Evolutionary conservation across 192 early-diverging fungal genomes (phyloP).

Genomic region (Umbelopsis vinacea): DNA sequence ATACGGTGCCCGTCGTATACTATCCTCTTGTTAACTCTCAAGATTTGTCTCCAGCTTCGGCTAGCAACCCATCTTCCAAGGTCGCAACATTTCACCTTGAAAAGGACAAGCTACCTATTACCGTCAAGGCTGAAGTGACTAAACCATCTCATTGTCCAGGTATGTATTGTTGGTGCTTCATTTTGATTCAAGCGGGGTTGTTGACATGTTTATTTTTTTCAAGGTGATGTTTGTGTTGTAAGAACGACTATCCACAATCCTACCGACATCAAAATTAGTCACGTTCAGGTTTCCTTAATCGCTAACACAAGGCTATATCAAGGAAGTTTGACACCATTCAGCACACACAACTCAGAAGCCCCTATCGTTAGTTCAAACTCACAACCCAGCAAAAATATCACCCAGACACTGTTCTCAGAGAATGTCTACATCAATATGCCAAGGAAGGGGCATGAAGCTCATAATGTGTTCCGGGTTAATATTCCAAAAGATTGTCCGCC

Average conservation of each 20-base stretch:
- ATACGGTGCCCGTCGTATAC: slow-evolving; percentile 28
- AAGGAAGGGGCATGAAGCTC: slow-evolving; percentile 21
- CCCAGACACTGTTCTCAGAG: slow-evolving; percentile 23
- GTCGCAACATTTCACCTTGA: neutral
- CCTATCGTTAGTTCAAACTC: neutral
- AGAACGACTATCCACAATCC: slow-evolving; percentile 21
- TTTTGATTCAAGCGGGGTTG: neutral
- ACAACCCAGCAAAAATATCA: slow-evolving; percentile 14
- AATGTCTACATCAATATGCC: slow-evolving; percentile 30
- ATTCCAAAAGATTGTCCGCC: slow-evolving; percentile 31
- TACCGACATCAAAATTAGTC: slow-evolving; percentile 26
- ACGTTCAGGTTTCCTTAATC: slow-evolving; percentile 24
- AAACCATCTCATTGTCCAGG: slow-evolving; percentile 38
- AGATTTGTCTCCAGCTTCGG: neutral
- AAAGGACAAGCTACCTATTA: slow-evolving; percentile 10
- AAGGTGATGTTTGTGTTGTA: slow-evolving; percentile 20
- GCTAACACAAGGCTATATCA: slow-evolving; percentile 17
- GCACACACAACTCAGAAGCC: neutral
- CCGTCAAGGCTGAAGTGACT: slow-evolving; percentile 27
- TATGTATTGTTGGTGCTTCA: neutral
- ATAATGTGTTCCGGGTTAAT: slow-evolving; percentile 22
- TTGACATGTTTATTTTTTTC: neutral
- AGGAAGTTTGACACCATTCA: neutral
- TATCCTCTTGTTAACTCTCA: slow-evolving; percentile 29
- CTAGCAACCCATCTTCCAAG: neutral